Conservation (phyloP, 148 eudicot genomes). For the Amaranthus hypochondriacus region DNA sequence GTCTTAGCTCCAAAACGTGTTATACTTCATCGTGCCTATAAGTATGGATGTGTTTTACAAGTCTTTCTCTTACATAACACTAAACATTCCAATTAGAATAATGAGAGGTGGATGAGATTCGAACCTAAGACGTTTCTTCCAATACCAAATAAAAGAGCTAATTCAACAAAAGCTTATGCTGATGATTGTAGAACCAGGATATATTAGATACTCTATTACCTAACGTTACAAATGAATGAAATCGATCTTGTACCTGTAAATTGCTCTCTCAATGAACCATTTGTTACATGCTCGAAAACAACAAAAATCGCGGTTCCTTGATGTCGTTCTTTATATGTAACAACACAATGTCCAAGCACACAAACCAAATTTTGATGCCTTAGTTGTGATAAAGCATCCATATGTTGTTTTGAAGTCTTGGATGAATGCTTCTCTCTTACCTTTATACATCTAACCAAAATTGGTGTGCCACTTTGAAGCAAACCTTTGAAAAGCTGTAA, state of each 20-base stretch:
- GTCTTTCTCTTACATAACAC: no score
- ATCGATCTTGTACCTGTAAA: conserved; percentile 44
- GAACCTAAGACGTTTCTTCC: no score
- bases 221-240: not conserved
- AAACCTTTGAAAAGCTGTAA: conserved; percentile 68
- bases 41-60: no score
- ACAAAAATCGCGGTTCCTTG: conserved; percentile 58
- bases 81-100: no score
- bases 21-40: no score
- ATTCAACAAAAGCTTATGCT: no score
- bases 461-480: conserved; percentile 63
- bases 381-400: conserved; percentile 73
- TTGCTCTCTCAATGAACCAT: conserved; percentile 78
- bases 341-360: conserved; percentile 79
- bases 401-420: conserved; percentile 63
- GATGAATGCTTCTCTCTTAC: conserved; percentile 67
- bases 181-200: no score
- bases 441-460: conserved; percentile 61
- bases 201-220: no score
- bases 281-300: conserved; percentile 63
- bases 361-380: conserved; percentile 75
- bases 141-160: no score
- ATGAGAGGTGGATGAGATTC: no score
- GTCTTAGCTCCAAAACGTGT: no score
- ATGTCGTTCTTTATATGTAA: conserved; percentile 57